Percentiles rank a stretch among this genome's conserved stretches.
Evolutionary conservation across 805 yeast genomes (phyloP).

Genomic region (Kazachstania martiniae): DNA sequence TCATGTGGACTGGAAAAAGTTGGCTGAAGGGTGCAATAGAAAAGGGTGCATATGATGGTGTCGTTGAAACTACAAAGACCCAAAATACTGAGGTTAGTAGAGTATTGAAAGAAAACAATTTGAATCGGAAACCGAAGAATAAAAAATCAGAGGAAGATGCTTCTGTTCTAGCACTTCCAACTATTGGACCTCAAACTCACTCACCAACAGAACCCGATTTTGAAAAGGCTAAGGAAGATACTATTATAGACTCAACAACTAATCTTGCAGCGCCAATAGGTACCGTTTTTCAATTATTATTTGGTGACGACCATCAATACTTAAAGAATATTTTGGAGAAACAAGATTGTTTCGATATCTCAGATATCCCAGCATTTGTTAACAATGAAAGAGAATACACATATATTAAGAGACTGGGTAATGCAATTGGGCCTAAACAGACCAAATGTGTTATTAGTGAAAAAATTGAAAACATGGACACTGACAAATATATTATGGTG

Average conservation of each 20-base stretch:
- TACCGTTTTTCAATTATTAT: slow-evolving; percentile 45
- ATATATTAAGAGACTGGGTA: slow-evolving; percentile 49
- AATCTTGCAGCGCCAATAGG: slow-evolving; percentile 56
- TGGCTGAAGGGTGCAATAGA: slow-evolving; percentile 74
- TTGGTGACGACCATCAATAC: slow-evolving; percentile 49
- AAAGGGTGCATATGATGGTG: slow-evolving; percentile 65
- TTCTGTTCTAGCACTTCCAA: slow-evolving; percentile 17
- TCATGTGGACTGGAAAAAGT: slow-evolving; percentile 66
- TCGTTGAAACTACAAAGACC: slow-evolving; percentile 43
- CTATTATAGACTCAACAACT: slow-evolving; percentile 39
- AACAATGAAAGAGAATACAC: slow-evolving; percentile 38
- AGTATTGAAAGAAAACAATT: slow-evolving; percentile 11
- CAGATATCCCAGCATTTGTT: slow-evolving; percentile 36
- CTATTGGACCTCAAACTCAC: slow-evolving; percentile 32
- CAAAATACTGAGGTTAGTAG: slow-evolving; percentile 38
- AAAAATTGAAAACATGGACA: slow-evolving; percentile 39
- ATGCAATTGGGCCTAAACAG: slow-evolving; percentile 64
- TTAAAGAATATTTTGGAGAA: slow-evolving; percentile 37
- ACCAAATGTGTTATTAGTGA: slow-evolving; percentile 55
- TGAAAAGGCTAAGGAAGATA: slow-evolving; percentile 39
- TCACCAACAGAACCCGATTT: slow-evolving; percentile 37
- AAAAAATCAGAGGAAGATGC: slow-evolving; percentile 12
- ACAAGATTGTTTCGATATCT: slow-evolving; percentile 53
- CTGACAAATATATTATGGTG: slow-evolving; percentile 33
- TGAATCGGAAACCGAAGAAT: not conserved